Evolutionary conservation across 768 basidiomycete species (phyloP).

Genomic region (Termitomyces sp.): DNA sequence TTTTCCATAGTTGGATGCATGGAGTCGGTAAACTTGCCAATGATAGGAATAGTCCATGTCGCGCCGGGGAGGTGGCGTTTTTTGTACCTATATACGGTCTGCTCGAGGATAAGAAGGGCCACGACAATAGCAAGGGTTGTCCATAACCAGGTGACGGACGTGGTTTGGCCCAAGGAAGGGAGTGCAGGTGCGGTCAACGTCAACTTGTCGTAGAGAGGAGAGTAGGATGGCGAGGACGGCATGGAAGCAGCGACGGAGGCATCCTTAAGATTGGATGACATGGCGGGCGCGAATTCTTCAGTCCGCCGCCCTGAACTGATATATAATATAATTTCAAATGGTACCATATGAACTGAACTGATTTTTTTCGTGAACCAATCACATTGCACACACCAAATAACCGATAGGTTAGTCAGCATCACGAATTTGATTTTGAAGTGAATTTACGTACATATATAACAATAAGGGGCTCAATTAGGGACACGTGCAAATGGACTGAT

Average conservation of each 20-base stretch:
- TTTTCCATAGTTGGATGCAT: slow-evolving; percentile 86
- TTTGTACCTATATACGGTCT: slow-evolving; percentile 83
- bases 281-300: slow-evolving; percentile 27
- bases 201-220: slow-evolving; percentile 34
- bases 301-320: slow-evolving; percentile 6
- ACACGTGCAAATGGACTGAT: no score
- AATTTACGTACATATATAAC: neutral
- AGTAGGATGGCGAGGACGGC: slow-evolving; percentile 37
- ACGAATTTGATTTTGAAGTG: neutral
- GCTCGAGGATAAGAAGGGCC: slow-evolving; percentile 80
- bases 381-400: slow-evolving; percentile 17
- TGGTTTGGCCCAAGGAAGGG: slow-evolving; percentile 27
- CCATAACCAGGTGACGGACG: slow-evolving; percentile 50
- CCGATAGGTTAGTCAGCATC: slow-evolving; percentile 11
- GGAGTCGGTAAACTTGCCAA: slow-evolving; percentile 93
- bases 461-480: neutral
- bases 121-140: slow-evolving; percentile 66
- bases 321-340: neutral
- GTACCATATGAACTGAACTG: slow-evolving; percentile 28
- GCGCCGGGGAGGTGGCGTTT: slow-evolving; percentile 85
- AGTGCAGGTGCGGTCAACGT: slow-evolving; percentile 47
- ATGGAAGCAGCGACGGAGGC: slow-evolving; percentile 32
- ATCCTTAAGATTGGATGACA: slow-evolving; percentile 22
- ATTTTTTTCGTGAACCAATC: slow-evolving; percentile 35
- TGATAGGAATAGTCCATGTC: slow-evolving; percentile 93